A percentile compares a stretch with the other conserved stretches of the same genome.
phyloP scores from a whole-genome alignment of 169 alveolate species.

The Plasmodium falciparum region DNA sequence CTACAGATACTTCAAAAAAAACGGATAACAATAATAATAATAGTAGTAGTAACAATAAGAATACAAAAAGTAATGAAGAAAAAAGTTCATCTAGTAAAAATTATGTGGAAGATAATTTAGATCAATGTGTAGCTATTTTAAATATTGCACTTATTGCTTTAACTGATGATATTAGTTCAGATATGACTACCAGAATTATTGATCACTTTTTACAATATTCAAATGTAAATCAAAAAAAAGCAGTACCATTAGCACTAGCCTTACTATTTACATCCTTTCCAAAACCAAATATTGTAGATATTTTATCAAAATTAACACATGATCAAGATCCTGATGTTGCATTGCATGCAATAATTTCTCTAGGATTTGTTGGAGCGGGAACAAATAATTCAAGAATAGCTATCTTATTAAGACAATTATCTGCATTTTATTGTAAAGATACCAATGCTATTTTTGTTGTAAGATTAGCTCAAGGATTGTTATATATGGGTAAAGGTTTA shows the following conservation, averaged over 20 bases:
- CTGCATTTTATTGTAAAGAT: constrained; percentile 95
- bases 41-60: background rate
- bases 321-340: constrained; percentile 97
- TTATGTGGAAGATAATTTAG: constrained; percentile 80
- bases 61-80: constrained; percentile 3
- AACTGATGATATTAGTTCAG: constrained; percentile 96
- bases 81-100: constrained; percentile 42
- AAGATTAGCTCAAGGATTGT: constrained; percentile 95
- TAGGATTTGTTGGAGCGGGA: constrained; percentile 97
- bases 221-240: constrained; percentile 91
- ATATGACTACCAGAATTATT: constrained; percentile 90
- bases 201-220: constrained; percentile 85
- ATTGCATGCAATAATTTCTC: constrained; percentile 95
- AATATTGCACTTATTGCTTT: constrained; percentile 96
- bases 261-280: constrained; percentile 96
- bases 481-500: constrained; percentile 98
- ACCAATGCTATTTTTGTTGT: constrained; percentile 96
- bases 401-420: constrained; percentile 95
- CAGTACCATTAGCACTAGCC: constrained; percentile 99
- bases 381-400: constrained; percentile 97
- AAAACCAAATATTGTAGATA: constrained; percentile 91
- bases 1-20: constrained; percentile 21
- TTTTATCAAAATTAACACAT: constrained; percentile 95
- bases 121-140: constrained; percentile 92
- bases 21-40: background rate